Evolutionary conservation across 2,329 filamentous ascomycete species (phyloP).

Genomic region (Penicillium nordicum): DNA sequence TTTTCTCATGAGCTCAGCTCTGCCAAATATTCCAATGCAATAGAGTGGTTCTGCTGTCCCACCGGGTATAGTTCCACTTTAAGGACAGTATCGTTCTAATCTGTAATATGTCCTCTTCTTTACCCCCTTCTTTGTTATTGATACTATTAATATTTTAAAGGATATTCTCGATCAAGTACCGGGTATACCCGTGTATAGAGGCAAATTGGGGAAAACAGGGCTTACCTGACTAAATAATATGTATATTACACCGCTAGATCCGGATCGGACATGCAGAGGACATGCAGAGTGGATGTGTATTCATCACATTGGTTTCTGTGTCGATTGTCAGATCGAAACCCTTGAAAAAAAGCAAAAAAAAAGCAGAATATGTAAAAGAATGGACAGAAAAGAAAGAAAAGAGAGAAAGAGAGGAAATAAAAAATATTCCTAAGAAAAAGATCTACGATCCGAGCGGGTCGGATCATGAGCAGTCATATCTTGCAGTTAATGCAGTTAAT

Average conservation of each 20-base stretch:
- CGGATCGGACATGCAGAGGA: conserved; percentile 15
- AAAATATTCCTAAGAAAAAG: background rate
- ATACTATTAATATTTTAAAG: background rate
- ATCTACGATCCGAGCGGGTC: conserved; percentile 15
- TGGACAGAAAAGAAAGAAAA: background rate
- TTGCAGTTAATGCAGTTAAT: background rate
- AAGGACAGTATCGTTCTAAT: background rate
- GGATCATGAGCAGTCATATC: conserved; percentile 18
- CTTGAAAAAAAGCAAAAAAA: background rate
- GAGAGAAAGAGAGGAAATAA: background rate
- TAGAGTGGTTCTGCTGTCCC: conserved; percentile 16
- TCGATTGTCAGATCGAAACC: conserved; percentile 10
- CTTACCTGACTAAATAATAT: conserved; percentile 5
- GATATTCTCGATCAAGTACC: background rate
- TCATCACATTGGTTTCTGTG: conserved; percentile 21
- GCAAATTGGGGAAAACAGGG: conserved; percentile 5
- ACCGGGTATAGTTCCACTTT: conserved; percentile 13
- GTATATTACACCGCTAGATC: conserved; percentile 28
- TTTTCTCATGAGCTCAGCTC: conserved; percentile 23
- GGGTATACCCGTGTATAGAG: background rate
- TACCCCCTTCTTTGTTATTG: background rate
- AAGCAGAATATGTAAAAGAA: background rate
- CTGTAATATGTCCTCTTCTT: background rate
- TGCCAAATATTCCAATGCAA: conserved; percentile 14
- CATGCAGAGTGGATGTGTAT: conserved; percentile 11